Base-by-base conservation (phyloP, 2,329 filamentous ascomycete species). In the Clonostachys rhizophaga region DNA sequence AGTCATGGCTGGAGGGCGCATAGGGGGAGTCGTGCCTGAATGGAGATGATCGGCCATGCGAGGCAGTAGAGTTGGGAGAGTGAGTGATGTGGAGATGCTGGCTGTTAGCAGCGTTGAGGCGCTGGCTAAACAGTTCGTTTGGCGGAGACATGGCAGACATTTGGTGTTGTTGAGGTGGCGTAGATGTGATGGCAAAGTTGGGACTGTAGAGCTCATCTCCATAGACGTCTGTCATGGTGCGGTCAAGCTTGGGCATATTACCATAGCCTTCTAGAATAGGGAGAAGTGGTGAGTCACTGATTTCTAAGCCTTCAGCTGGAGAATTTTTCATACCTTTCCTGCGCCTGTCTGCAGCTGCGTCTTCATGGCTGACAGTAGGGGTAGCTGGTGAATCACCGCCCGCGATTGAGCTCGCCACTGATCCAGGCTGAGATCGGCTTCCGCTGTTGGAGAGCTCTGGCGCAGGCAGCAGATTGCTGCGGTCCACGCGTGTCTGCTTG, bases 181-280 rank as follows among this genome's bases (percentile, higher is more conserved):
- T 69, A 1, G 80, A 76, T 1, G 78, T 78, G 58, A 84, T 74
- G 34, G 72, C 74, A 50, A 84, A 83, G 55, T 75, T 78, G 1
- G 87, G 85, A 56, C 86, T 91, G 72, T 89, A 95, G 1, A 95
- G 77, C 64, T 94, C 89, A 63, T 96, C 91, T 57, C 83, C 79
- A 59, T 88, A 92, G 44, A 89, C 79, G 59, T 95, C 90, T 16
- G 90, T 92, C 69, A 94, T 89, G 1, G 91, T 94, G 48, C 90
- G 79, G 55, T 91, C 86, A 53, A 95, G 79, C 67, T 92, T 94
- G 24, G 91, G 87, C 24, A 84, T 71, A 37, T 74, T 71, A 51
- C 71, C 66, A 54, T 70, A 71, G 54, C 81, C 76, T 68, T 81
- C 77, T 83, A 74, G 58, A 66, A 71, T 65, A 60, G 71, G 66